Base-by-base conservation (phyloP, 768 basidiomycete genomes). In the Mycena rosella region DNA sequence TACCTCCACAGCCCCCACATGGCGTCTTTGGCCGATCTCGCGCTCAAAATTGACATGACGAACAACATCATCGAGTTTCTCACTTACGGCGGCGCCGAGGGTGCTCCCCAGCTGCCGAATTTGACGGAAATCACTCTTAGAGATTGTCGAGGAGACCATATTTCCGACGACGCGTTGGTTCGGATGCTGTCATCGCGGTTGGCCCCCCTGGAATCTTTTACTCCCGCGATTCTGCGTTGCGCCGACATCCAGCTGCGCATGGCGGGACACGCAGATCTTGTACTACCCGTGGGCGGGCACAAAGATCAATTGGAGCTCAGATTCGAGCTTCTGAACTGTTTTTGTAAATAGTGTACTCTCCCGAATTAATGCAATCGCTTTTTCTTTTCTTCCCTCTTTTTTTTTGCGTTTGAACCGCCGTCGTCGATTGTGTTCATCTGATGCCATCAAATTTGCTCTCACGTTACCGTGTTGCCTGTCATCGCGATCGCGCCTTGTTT, bases 41-140 rank as follows among this genome's bases (percentile, higher is more conserved):
- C 60, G 52, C 62, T 68, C 42, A 34, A 56, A 10, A 53, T 68
- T 45, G 67, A 68, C 47, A 60, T 68, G 51, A 56, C 67, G 10
- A 52, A 63, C 44, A 24, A 56, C 29, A 51, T 68, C 8, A 29
- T 68, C 27, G 32, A 60, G 2, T 64, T 63, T 18, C 52, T 68
- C 14, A 68, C 67, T 22, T 49, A 32, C 8, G 40, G 29, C 8
- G 32, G 32, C n/a, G 24, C 51, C 32, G 58, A 52, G 8, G 30
- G 27, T 11, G 51, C 30, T 24, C 17, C 34, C 3, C 38, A 5
- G 52, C 49, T 63, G n/a, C 51, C 62, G 1, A 55, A 68, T 49
- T 20, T 68, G 67, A 59, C 44, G 17, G 56, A 45, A 7, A 15
- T 68, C 7, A 44, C 29, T 9, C 57, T 68, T 34, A 56, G 17